Conservation (phyloP, 257 asterid species). For the Plantago ovata region DNA sequence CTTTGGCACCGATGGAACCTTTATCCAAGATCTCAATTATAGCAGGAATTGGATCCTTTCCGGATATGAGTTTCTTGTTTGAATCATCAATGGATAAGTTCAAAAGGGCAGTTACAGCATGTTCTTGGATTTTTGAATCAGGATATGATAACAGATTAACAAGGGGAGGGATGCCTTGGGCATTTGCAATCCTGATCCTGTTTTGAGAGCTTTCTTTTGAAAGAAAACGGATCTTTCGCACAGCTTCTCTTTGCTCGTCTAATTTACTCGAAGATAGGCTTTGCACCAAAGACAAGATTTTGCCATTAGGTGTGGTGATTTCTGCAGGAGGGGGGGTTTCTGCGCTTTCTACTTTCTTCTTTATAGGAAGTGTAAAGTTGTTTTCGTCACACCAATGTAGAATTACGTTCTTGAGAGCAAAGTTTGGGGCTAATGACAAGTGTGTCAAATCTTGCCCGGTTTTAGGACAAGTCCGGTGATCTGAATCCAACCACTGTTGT, state of each 20-base stretch:
- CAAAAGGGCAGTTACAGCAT: constrained; percentile 73
- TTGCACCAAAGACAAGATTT: constrained; percentile 35
- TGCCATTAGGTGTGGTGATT: constrained; percentile 16
- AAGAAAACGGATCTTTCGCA: constrained; percentile 55
- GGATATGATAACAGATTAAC: constrained; percentile 72
- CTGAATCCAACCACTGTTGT: constrained; percentile 65
- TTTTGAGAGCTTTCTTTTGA: constrained; percentile 73
- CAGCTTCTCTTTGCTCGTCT: constrained; percentile 66
- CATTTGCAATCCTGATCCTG: constrained; percentile 49
- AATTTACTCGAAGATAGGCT: constrained; percentile 50
- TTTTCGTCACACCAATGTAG: constrained; percentile 70
- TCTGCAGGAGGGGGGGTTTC: constrained; percentile 18
- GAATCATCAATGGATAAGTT: constrained; percentile 83
- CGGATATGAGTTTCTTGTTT: constrained; percentile 67
- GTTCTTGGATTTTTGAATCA: constrained; percentile 72
- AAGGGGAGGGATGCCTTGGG: constrained; percentile 65
- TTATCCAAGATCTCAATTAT: constrained; percentile 57
- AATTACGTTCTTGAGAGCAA: constrained; percentile 70
- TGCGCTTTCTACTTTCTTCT: constrained; percentile 19
- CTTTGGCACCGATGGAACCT: constrained; percentile 59
- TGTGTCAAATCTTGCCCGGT: constrained; percentile 58
- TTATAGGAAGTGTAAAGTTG: constrained; percentile 45
- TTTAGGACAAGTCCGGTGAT: constrained; percentile 72
- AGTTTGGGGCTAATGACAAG: constrained; percentile 59
- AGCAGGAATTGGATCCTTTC: constrained; percentile 52